Percentiles rank a stretch among this genome's conserved stretches.
Evolutionary conservation across 192 early-diverging fungal species (phyloP).

Genomic region (Coemansia sp.): DNA sequence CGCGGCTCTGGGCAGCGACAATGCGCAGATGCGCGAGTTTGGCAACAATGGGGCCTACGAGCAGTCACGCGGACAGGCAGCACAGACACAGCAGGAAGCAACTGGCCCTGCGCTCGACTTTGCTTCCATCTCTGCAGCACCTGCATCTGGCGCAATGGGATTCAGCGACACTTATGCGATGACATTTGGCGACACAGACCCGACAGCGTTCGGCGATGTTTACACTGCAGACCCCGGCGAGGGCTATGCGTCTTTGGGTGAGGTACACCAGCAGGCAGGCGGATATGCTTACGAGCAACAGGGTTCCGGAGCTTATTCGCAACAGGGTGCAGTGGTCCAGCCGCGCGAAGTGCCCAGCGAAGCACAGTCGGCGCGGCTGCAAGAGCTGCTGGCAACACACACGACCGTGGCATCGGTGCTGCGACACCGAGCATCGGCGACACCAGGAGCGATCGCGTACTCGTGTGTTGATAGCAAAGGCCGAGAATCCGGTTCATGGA

Average conservation of each 20-base stretch:
- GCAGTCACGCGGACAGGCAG: constrained; percentile 6
- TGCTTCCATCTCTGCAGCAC: neutral
- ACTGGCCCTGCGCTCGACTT: neutral
- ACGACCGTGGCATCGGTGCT: constrained; percentile 67
- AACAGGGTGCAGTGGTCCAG: constrained; percentile 16
- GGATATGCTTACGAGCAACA: neutral
- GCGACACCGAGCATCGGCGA: constrained; percentile 63
- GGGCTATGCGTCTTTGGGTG: neutral
- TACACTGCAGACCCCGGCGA: neutral
- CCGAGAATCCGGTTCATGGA: constrained; percentile 64
- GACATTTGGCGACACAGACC: constrained; percentile 5
- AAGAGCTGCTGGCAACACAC: constrained; percentile 56
- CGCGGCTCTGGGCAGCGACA: neutral
- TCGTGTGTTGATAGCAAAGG: constrained; percentile 73
- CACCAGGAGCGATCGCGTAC: constrained; percentile 62
- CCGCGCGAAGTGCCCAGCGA: constrained; percentile 34
- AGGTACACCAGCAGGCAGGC: neutral
- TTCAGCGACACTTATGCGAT: constrained; percentile 7
- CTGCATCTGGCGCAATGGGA: neutral
- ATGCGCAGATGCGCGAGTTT: neutral
- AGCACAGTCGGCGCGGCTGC: constrained; percentile 27
- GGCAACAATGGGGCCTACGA: neutral
- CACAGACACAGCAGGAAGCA: neutral
- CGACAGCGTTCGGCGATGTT: constrained; percentile 1
- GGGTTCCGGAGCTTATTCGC: neutral